phyloP scores from a whole-genome alignment of 768 basidiomycete species.

The Suillus spraguei region DNA sequence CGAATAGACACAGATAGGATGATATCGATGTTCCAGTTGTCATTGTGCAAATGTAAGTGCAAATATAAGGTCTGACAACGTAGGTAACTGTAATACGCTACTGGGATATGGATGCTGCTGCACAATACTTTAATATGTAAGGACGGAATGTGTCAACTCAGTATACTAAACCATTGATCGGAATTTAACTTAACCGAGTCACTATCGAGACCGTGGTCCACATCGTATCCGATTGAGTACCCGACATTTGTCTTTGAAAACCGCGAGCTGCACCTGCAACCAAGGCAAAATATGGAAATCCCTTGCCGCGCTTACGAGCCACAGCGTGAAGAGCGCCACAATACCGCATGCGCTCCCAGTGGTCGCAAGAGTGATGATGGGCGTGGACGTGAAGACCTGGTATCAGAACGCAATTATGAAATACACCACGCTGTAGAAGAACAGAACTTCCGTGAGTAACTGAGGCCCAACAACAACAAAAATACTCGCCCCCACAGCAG shows the following conservation, averaged over 20 bases:
- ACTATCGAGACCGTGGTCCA: background rate
- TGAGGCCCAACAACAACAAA: background rate
- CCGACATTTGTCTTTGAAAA: background rate
- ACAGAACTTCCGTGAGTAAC: background rate
- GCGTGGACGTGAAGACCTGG: conserved; percentile 26
- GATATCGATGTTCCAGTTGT: background rate
- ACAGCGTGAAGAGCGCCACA: conserved; percentile 26
- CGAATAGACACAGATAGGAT: background rate
- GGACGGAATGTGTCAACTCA: background rate
- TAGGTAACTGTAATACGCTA: background rate
- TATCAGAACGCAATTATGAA: conserved; percentile 29
- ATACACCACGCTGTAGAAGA: conserved; percentile 23
- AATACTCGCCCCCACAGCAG: conserved; percentile 27
- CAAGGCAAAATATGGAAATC: background rate
- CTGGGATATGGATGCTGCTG: background rate
- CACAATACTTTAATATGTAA: too few species aligned
- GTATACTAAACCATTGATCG: background rate
- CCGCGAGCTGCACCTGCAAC: background rate
- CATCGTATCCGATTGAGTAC: background rate
- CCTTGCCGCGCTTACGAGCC: conserved; percentile 7
- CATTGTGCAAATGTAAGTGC: background rate
- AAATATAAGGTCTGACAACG: background rate
- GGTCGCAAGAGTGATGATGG: conserved; percentile 16
- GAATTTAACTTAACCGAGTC: background rate
- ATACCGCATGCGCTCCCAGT: conserved; percentile 20